A percentile compares a stretch with the other conserved stretches of the same genome.
Conservation (phyloP, 164 flowering plant species). For the Macadamia tetraphylla region DNA sequence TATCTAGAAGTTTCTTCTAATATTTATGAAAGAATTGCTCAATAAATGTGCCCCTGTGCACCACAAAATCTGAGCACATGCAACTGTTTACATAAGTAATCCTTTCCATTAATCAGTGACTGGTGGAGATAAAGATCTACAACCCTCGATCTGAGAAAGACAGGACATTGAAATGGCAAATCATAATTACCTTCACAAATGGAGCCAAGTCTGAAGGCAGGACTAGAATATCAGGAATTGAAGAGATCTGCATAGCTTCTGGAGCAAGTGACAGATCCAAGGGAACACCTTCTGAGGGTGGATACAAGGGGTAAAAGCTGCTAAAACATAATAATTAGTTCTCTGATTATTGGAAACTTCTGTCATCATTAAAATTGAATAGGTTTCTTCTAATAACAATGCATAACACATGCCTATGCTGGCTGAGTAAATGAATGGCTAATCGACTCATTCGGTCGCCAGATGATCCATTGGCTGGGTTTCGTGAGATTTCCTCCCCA, state of each 20-base stretch:
- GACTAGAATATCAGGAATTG: constrained; percentile 69
- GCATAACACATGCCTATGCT: constrained; percentile 52
- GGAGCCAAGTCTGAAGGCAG: constrained; percentile 87
- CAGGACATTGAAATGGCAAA: neutral
- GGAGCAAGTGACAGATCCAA: constrained; percentile 83
- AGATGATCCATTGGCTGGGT: constrained; percentile 46
- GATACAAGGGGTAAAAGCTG: constrained; percentile 98
- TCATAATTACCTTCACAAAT: constrained; percentile 65
- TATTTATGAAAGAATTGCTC: neutral
- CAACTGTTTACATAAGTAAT: no score
- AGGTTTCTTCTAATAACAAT: neutral
- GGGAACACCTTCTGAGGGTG: constrained; percentile 76
- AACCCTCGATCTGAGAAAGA: neutral
- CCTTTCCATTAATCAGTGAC: neutral
- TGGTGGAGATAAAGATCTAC: neutral
- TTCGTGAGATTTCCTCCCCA: constrained; percentile 76
- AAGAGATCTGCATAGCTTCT: constrained; percentile 63
- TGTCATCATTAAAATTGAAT: neutral
- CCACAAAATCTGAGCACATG: no score
- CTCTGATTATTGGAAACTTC: neutral
- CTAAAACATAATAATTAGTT: constrained; percentile 8
- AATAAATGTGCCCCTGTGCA: no score
- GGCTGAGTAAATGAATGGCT: constrained; percentile 69
- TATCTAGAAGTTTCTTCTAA: no score
- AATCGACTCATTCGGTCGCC: constrained; percentile 76